Conservation (phyloP, 2,329 filamentous ascomycete species). For the Penicillium expansum region DNA sequence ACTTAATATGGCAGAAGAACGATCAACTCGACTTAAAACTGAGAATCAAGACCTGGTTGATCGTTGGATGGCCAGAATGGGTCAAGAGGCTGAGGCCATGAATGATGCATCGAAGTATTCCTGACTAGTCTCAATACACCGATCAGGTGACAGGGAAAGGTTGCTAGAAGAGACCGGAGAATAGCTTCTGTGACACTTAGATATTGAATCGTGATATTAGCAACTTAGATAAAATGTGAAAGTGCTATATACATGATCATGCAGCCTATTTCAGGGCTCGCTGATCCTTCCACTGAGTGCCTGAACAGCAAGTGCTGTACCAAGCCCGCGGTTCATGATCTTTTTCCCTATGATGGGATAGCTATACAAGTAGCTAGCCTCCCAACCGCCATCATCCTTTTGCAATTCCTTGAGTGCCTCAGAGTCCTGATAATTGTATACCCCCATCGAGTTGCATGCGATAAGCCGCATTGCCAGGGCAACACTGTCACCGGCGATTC, state of each 20-base stretch:
- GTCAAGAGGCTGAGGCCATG: conserved; percentile 81
- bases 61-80: conserved; percentile 87
- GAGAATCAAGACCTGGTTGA: conserved; percentile 90
- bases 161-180: not conserved
- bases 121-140: conserved; percentile 21
- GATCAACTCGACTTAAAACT: conserved; percentile 65
- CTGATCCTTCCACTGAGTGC: not conserved
- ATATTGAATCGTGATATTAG: not conserved
- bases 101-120: conserved; percentile 59
- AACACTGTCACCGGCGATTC: not conserved
- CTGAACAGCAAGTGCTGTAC: not conserved
- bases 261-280: not conserved
- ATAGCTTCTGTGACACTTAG: not conserved
- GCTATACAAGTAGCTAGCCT: not conserved
- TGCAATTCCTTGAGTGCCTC: not conserved
- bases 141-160: not conserved
- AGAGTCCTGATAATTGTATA: not conserved
- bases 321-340: not conserved
- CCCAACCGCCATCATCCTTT: not conserved
- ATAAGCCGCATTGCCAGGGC: not conserved
- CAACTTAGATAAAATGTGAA: not conserved
- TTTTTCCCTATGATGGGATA: not conserved
- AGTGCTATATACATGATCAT: not conserved
- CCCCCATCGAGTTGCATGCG: not conserved
- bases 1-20: conserved; percentile 79